These are phyloP conservation scores for Trichoderma orchidacearum DNA, from an alignment of 495 filamentous ascomycete genomes.

Conservation along the genomic window DNA sequence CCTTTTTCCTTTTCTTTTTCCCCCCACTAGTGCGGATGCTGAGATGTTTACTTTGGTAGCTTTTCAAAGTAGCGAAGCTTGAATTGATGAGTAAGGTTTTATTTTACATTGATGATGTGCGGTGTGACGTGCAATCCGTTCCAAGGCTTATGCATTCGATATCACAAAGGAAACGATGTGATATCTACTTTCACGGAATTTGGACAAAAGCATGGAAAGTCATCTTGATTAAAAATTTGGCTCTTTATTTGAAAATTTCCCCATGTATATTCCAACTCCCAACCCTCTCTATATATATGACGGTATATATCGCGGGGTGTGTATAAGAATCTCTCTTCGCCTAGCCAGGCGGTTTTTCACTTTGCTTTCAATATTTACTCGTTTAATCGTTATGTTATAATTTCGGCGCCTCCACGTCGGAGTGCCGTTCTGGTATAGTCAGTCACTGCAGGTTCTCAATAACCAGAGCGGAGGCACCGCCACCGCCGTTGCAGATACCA, in stretches of 20 bases:
- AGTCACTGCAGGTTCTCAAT: constrained; percentile 53
- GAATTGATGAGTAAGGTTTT: too few relatives aligned
- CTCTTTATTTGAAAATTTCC: neutral
- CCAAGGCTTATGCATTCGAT: too few relatives aligned
- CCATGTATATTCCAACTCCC: neutral
- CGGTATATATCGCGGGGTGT: neutral
- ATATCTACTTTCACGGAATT: too few relatives aligned
- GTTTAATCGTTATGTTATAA: neutral
- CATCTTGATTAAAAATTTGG: too few relatives aligned
- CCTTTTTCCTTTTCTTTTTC: neutral
- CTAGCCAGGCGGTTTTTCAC: neutral
- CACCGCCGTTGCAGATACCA: constrained; percentile 96
- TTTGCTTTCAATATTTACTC: neutral
- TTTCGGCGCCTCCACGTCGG: neutral
- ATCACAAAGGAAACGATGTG: too few relatives aligned
- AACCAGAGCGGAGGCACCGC: constrained; percentile 83
- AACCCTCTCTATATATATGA: neutral
- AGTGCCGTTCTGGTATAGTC: neutral
- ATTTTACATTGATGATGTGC: too few relatives aligned
- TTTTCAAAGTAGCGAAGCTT: neutral
- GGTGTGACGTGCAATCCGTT: too few relatives aligned
- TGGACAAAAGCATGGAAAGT: too few relatives aligned
- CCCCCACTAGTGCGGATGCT: neutral
- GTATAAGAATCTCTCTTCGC: neutral
- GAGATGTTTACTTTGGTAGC: neutral